Conservation (phyloP, 257 asterid species). For the Jacaranda copaia region DNA sequence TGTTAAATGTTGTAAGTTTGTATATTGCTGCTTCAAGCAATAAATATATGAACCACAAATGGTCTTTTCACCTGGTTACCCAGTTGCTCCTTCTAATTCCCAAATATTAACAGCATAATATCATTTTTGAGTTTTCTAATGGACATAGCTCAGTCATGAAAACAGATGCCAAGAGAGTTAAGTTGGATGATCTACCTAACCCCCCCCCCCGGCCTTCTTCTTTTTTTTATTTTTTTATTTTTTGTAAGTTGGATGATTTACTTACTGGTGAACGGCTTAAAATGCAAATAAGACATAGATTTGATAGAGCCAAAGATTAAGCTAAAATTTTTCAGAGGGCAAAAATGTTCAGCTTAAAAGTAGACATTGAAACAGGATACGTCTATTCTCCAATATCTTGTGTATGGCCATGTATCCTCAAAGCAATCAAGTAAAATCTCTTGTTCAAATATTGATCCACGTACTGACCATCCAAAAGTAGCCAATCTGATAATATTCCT, state of each 20-base stretch:
- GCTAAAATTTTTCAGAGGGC: background rate
- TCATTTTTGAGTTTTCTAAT: background rate
- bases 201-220: no score
- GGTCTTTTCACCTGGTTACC: background rate
- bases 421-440: background rate
- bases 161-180: no score
- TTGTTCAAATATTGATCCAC: no score
- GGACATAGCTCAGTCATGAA: background rate
- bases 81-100: background rate
- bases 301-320: background rate
- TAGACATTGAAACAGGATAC: background rate
- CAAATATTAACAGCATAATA: background rate
- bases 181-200: no score
- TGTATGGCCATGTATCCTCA: background rate
- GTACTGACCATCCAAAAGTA: background rate
- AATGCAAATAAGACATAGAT: background rate
- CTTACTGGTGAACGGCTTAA: background rate
- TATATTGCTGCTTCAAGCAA: background rate
- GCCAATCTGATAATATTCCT: background rate
- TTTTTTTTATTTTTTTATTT: no score
- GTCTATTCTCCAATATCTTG: background rate
- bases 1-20: background rate
- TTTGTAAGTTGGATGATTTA: background rate
- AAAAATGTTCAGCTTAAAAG: background rate
- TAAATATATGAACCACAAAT: background rate